Percentiles rank a stretch among this genome's conserved stretches.
phyloP scores from a whole-genome alignment of 352 stramenopile genomes.

The Phytophthora citrophthora region DNA sequence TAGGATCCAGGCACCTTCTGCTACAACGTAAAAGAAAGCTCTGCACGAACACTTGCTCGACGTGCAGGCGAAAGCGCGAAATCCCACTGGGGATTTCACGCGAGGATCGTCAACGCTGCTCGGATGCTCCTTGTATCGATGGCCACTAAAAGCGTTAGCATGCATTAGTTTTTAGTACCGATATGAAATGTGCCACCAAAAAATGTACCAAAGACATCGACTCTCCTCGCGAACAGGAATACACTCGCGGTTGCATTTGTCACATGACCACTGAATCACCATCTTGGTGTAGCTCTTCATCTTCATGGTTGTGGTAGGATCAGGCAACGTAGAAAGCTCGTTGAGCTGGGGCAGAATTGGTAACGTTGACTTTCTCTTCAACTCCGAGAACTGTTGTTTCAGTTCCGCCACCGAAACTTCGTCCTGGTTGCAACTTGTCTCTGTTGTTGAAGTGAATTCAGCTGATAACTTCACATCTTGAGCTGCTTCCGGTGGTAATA shows the following conservation, averaged over 20 bases:
- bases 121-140: constrained; percentile 83
- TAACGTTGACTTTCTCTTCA: constrained; percentile 11
- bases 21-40: constrained; percentile 82
- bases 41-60: constrained; percentile 59
- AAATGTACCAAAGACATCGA: constrained; percentile 68
- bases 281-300: constrained; percentile 45
- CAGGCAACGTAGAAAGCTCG: not conserved
- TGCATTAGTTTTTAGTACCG: not conserved
- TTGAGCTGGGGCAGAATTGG: constrained; percentile 4
- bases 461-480: constrained; percentile 9
- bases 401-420: constrained; percentile 21
- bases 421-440: constrained; percentile 15
- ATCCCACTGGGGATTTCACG: constrained; percentile 40
- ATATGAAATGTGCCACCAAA: not conserved
- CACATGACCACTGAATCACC: constrained; percentile 72
- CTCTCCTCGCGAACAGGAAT: constrained; percentile 81
- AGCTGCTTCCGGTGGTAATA: not conserved
- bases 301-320: not conserved
- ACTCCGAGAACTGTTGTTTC: constrained; percentile 3
- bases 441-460: constrained; percentile 17
- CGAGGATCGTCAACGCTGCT: constrained; percentile 37
- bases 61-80: constrained; percentile 64
- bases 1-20: constrained; percentile 81
- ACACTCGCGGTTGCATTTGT: constrained; percentile 67
- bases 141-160: constrained; percentile 41